Percentiles rank a stretch among this genome's conserved stretches.
phyloP scores from a whole-genome alignment of 345 rosid species.

The Hibiscus syriacus region DNA sequence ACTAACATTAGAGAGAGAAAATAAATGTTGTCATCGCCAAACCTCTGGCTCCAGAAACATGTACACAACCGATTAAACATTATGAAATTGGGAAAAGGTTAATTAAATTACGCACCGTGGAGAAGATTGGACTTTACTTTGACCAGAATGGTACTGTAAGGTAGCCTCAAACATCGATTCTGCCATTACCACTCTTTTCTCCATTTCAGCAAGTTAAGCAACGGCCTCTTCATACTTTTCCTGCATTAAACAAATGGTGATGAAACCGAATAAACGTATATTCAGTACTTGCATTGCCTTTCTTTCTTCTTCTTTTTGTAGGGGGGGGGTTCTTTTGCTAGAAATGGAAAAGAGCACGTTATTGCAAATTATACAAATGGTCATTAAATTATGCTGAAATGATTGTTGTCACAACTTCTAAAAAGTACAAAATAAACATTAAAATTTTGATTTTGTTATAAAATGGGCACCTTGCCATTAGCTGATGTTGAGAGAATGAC shows the following conservation, averaged over 20 bases:
- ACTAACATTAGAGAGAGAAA: not conserved
- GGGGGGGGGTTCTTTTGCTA: not conserved
- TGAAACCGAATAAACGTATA: not conserved
- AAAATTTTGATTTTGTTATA: too few species aligned
- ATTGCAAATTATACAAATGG: not conserved
- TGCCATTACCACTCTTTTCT: constrained; percentile 97
- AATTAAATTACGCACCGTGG: constrained; percentile 63
- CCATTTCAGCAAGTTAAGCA: constrained; percentile 83
- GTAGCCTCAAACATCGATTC: constrained; percentile 99
- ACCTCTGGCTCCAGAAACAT: not conserved
- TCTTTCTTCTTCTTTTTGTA: too few species aligned
- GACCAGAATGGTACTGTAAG: constrained; percentile 89
- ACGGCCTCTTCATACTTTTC: constrained; percentile 86
- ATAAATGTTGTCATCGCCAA: too few species aligned
- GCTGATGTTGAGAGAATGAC: too few species aligned
- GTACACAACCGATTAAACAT: not conserved
- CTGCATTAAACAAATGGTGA: constrained; percentile 27
- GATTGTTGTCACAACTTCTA: too few species aligned
- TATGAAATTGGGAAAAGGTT: not conserved
- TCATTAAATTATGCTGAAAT: too few species aligned
- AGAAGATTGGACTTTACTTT: constrained; percentile 78
- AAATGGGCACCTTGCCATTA: too few species aligned
- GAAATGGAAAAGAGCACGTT: not conserved
- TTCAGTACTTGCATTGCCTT: not conserved
- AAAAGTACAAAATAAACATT: too few species aligned